Conservation (phyloP, 257 asterid species). For the Solanum ossicruentum region DNA sequence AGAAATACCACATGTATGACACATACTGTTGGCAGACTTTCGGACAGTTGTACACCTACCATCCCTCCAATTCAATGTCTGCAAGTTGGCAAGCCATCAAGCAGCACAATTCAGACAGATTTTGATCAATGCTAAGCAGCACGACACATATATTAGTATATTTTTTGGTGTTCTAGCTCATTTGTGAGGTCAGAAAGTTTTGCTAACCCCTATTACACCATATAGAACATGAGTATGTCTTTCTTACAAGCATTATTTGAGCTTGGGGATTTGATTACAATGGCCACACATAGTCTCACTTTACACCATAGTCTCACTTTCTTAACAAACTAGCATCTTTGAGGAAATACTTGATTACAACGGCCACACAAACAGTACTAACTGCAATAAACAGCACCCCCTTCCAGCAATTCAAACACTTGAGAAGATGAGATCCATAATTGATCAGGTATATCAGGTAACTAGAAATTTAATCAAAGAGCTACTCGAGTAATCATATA, state of each 20-base stretch:
- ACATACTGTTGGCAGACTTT: conserved; percentile 83
- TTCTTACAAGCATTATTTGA: background rate
- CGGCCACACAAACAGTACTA: too few species aligned
- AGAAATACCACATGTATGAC: conserved; percentile 58
- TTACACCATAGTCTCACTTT: too few species aligned
- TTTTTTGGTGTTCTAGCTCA: conserved; percentile 19
- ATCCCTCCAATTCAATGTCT: conserved; percentile 64
- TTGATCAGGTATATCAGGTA: too few species aligned
- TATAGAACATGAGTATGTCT: background rate
- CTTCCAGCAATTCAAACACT: too few species aligned
- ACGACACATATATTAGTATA: background rate
- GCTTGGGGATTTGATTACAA: background rate
- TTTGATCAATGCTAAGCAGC: conserved; percentile 37
- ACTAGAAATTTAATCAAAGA: too few species aligned
- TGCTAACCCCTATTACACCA: conserved; percentile 44
- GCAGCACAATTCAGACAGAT: conserved; percentile 41
- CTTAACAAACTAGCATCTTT: too few species aligned
- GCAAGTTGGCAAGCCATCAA: conserved; percentile 51
- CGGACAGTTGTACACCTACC: conserved; percentile 56
- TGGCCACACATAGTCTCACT: too few species aligned
- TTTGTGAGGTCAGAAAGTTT: conserved; percentile 52
- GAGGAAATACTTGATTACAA: too few species aligned
- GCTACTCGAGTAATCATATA: too few species aligned
- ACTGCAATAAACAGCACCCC: too few species aligned
- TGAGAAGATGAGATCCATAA: too few species aligned